Evolutionary conservation across 306 rosid genomes (phyloP), one percentile per base, ranked within the genome.

Genomic region (Ziziphus jujuba): DNA sequence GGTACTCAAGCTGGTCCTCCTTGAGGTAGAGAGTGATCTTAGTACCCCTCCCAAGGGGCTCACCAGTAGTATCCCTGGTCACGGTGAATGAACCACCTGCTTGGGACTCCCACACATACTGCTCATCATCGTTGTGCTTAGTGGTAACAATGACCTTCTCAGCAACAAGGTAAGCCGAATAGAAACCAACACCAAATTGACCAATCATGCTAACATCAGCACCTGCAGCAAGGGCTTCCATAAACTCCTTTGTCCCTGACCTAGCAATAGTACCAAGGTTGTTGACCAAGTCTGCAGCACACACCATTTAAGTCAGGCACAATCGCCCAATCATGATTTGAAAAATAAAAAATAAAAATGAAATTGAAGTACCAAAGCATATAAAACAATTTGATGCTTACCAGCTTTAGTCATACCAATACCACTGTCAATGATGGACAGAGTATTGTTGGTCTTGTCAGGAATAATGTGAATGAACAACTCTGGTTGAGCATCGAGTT

Each of bases 161-260:
- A 0, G 98, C 89, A 4, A 89, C 98, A 67, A 92, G 95, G 61
- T 92, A 92, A 14, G 98, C 91, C 0, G 98, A 92, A 76, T 92
- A 92, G 83, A 92, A 92, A n/a, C 98, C 96, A 61, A 92, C 98
- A 77, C 98, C 98, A 16, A 92, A 92, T 75, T 89, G 98, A 0
- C 98, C 98, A 1, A 92, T 92, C 98, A 92, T 92, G 84, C 98
- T 92, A 45, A 92, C 98, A 74, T 92, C 98, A 62, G 98, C 95
- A 62, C 98, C 98, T 45, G 98, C 96, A n/a, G 98, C 89, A 63
- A 92, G 48, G 23, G 98, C 98, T 75, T 92, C 98, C 98, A 87
- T 89, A 81, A 92, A 92, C 63, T 92, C 96, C 84, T 92, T 92
- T 78, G 98, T 92, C 2, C 98, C 98, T 25, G 98, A 92, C 86